A percentile compares a stretch with the other conserved stretches of the same genome.
These are phyloP conservation scores for Salix purpurea DNA, from an alignment of 345 rosid genomes.

Conservation along the genomic window DNA sequence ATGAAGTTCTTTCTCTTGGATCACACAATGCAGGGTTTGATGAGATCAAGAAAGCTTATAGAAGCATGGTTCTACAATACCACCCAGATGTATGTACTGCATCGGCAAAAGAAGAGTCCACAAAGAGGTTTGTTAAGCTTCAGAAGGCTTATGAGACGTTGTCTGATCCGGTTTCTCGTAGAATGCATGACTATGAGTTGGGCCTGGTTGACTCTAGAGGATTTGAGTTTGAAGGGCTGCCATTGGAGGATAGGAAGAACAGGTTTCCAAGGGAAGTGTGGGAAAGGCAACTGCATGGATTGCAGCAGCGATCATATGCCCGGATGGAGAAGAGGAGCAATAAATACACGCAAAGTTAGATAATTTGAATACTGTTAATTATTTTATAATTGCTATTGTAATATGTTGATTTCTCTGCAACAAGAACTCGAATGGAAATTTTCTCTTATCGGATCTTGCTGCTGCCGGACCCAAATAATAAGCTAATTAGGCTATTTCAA, in stretches of 20 bases:
- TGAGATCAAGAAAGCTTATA: conserved; percentile 44
- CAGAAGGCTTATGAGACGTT: conserved; percentile 43
- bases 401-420: background rate
- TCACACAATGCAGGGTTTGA: conserved; percentile 23
- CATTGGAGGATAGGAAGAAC: background rate
- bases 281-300: conserved; percentile 35
- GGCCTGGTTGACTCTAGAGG: conserved; percentile 11
- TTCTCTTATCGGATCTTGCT: too few relatives aligned
- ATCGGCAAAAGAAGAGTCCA: conserved; percentile 24
- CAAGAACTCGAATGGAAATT: too few relatives aligned
- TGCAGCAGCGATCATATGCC: conserved; percentile 22
- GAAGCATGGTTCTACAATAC: conserved; percentile 36
- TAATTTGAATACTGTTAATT: background rate
- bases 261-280: conserved; percentile 24
- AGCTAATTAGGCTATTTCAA: too few relatives aligned
- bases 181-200: conserved; percentile 27
- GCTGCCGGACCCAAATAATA: too few relatives aligned
- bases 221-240: background rate
- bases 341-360: background rate
- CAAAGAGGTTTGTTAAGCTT: conserved; percentile 33
- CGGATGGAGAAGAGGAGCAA: conserved; percentile 20
- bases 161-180: conserved; percentile 30
- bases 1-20: conserved; percentile 34
- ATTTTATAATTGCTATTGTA: background rate
- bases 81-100: conserved; percentile 46